Evolutionary conservation across 176 grass and related monocot species (phyloP), one percentile per base, ranked within the genome.

Genomic region (Aegilops tauschii): DNA sequence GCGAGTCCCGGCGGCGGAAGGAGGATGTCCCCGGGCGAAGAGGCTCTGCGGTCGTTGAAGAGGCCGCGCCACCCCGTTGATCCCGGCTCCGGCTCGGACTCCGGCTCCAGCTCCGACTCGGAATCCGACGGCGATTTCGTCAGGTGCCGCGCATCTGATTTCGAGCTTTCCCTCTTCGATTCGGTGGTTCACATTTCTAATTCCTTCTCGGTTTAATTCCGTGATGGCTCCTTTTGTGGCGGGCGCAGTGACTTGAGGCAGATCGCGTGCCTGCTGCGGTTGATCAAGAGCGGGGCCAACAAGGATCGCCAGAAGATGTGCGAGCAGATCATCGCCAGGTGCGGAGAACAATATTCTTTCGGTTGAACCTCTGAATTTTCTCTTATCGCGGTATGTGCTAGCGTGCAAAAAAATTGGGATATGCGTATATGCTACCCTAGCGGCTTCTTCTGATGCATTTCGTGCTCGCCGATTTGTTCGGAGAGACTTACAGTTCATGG

Each of bases 261-360:
- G 79, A 90, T 93, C 63, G 65, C 87, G 29, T 42, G 82, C 77
- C 79, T 93, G 30, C 73, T 97, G 47, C 89, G 89, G 76, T 86
- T 86, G 76, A 93, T 97, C 87, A 97, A 87, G 90, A 85, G 89
- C 61, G 91, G 82, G 71, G 76, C 80, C 67, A 86, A 90, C 66
- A 82, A 78, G 84, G 90, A 92, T 1, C 87, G 80, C 52, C 87
- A 92, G 82, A 94, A 92, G 87, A 92, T 90, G 85, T 93, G 84
- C 50, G 69, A 88, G 88, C 79, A 88, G 73, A 69, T 89, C 50
- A 75, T 93, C 50, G 32, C 87, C 67, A 97, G 85, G 92, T 90
- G 86, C 18, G 2, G 20, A 29, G 21, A 52, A 14, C 6, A 27
- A 5, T 34, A 8, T 61, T 17, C 9, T 73, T 29, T 12, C 25